Percentiles rank a stretch among this genome's conserved stretches.
Conservation (phyloP, 2,329 filamentous ascomycete species). For the Alternaria arborescens region DNA sequence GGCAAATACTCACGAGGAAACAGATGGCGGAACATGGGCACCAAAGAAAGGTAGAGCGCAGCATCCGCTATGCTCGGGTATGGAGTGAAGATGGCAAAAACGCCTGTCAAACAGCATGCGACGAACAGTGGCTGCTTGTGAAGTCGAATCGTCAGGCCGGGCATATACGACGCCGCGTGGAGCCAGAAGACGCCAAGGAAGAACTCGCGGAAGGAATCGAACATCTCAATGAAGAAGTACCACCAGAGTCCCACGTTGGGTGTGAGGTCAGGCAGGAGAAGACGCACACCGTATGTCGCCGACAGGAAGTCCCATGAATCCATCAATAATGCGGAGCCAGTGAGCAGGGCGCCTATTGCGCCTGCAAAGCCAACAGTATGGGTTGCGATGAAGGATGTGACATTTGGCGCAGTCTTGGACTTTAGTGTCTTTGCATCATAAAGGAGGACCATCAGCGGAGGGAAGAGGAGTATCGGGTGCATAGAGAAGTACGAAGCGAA, state of each 20-base stretch:
- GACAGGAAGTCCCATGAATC: constrained; percentile 86
- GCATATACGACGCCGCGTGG: constrained; percentile 89
- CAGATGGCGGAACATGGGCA: constrained; percentile 88
- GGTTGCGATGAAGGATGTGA: constrained; percentile 62
- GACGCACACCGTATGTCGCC: constrained; percentile 91
- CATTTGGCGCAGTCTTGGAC: constrained; percentile 38
- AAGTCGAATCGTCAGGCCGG: constrained; percentile 82
- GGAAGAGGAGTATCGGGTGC: constrained; percentile 87
- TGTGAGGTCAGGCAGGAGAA: constrained; percentile 89
- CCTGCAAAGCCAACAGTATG: constrained; percentile 63
- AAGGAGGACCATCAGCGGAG: constrained; percentile 80
- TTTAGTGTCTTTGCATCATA: constrained; percentile 58
- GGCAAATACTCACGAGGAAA: constrained; percentile 72
- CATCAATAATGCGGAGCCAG: constrained; percentile 76
- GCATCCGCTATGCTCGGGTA: constrained; percentile 94
- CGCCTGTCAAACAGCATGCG: constrained; percentile 81
- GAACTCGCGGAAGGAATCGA: constrained; percentile 96
- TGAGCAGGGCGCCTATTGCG: constrained; percentile 64
- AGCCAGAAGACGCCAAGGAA: constrained; percentile 99
- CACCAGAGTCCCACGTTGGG: constrained; percentile 98
- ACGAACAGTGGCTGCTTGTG: constrained; percentile 87
- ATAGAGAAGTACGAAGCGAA: constrained; percentile 91
- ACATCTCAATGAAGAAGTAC: constrained; percentile 99
- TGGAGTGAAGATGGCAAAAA: constrained; percentile 95
- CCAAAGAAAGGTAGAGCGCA: constrained; percentile 81